phyloP scores from a whole-genome alignment of 2,329 filamentous ascomycete species.

The Talaromyces amestolkiae region DNA sequence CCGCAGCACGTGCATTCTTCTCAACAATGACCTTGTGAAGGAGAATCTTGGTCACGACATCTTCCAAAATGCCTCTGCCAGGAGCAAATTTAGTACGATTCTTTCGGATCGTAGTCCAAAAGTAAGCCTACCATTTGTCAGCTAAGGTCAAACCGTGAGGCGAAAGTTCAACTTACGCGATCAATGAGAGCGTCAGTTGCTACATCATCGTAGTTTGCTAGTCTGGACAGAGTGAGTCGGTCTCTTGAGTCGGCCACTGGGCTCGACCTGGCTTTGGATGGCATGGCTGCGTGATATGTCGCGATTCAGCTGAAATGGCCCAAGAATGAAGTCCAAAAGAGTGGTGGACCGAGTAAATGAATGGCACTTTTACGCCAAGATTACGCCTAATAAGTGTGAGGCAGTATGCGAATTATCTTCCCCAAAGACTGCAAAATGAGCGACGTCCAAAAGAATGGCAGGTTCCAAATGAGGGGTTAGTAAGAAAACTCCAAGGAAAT shows the following conservation, averaged over 20 bases:
- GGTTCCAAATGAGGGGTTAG: not conserved
- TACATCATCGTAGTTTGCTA: slow-evolving; percentile 92
- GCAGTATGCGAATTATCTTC: not conserved
- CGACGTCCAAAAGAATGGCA: not conserved
- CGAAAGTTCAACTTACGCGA: slow-evolving; percentile 63
- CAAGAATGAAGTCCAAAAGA: not conserved
- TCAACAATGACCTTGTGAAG: slow-evolving; percentile 68
- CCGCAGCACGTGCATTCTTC: slow-evolving; percentile 69
- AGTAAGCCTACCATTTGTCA: slow-evolving; percentile 67
- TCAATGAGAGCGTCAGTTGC: slow-evolving; percentile 93
- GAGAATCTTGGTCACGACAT: slow-evolving; percentile 60
- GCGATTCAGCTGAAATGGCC: too few relatives aligned
- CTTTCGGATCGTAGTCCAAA: slow-evolving; percentile 95
- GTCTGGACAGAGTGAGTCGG: slow-evolving; percentile 77
- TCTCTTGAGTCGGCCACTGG: slow-evolving; percentile 52
- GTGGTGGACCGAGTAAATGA: not conserved
- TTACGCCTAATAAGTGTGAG: not conserved
- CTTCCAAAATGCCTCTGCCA: slow-evolving; percentile 71
- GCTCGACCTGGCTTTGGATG: slow-evolving; percentile 33
- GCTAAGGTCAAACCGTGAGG: not conserved
- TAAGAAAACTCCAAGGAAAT: not conserved
- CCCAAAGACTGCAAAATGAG: not conserved
- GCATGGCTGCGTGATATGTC: slow-evolving; percentile 27
- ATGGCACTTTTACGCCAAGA: not conserved
- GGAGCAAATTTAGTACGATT: slow-evolving; percentile 84